Evolutionary conservation across 768 basidiomycete species (phyloP), one percentile per base, ranked within the genome.

Genomic region (Naganishia randhawae): DNA sequence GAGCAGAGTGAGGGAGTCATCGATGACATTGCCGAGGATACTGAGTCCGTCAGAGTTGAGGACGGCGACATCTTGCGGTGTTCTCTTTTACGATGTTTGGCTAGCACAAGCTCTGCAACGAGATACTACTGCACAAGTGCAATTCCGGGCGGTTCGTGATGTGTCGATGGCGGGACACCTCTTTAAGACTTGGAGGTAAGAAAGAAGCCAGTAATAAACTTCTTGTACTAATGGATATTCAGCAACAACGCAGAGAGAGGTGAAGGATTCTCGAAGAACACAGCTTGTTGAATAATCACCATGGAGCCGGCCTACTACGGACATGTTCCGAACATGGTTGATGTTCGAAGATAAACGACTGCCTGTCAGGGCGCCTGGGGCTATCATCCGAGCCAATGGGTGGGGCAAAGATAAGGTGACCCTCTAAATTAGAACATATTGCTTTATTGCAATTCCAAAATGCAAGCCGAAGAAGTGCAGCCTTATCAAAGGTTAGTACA

Each of bases 21-120:
- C 2, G 65, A 51, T n/a, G 65, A 51, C 50, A 66, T 50, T 52
- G 50, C 39, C 11, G 65, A 66, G 11, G 35, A 22, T 13, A 61
- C 27, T 1, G 57, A 61, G n/a, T 61, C 57, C 8, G 57, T n/a
- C 57, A 61, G 27, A 10, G 37, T 61, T 4, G 57, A 22, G 13
- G 57, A 37, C 14, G 54, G 11, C n/a, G 45, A 48, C 45, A 48
- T 48, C 45, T 48, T 48, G 45, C 45, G 7, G n/a, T 22, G 19
- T 48, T 48, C n/a, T 48, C n/a, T 17, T n/a, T n/a, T 11, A 11
- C n/a, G n/a, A 22, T n/a, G n/a, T n/a, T n/a, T n/a, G n/a, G n/a
- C n/a, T n/a, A n/a, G n/a, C n/a, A n/a, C n/a, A n/a, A n/a, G n/a
- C n/a, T n/a, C n/a, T n/a, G 45, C 19, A 7, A 48, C n/a, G 45